These are phyloP conservation scores for Abrus precatorius DNA, from an alignment of 306 rosid genomes.

Conservation along the genomic window DNA sequence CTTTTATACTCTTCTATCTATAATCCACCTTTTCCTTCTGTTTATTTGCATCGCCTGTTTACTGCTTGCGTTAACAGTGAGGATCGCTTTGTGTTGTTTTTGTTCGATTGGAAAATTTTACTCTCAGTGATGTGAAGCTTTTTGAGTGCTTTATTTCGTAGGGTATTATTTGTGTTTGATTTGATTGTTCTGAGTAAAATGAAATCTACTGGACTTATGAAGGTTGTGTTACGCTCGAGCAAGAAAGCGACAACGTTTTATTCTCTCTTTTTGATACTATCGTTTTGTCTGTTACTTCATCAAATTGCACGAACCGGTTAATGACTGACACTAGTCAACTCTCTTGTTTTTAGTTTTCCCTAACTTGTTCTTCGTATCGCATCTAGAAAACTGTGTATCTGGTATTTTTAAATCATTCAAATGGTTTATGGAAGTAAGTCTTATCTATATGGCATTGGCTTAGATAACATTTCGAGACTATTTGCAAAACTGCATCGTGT, in stretches of 20 bases:
- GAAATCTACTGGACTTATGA: constrained; percentile 25
- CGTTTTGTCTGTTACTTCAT: neutral
- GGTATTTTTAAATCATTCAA: constrained; percentile 15
- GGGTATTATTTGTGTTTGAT: constrained; percentile 27
- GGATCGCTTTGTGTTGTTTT: neutral
- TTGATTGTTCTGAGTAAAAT: constrained; percentile 22
- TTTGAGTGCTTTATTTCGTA: neutral
- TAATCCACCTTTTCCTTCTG: neutral
- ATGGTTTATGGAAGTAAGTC: constrained; percentile 12
- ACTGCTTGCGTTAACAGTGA: neutral
- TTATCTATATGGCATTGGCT: neutral
- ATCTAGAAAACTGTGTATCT: neutral
- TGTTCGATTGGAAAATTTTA: constrained; percentile 4
- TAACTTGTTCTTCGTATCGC: neutral
- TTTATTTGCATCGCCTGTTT: neutral
- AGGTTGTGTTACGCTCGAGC: neutral
- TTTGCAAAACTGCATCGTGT: neutral
- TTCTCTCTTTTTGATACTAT: constrained; percentile 8
- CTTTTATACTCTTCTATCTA: neutral
- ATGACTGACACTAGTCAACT: neutral
- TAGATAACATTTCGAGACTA: constrained; percentile 28
- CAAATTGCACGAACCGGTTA: neutral
- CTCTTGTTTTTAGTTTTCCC: neutral
- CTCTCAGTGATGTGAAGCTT: neutral
- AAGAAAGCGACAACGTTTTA: neutral